Evolutionary conservation across 257 asterid species (phyloP), one percentile per base, ranked within the genome.

Genomic region (Paraleonurus japonicus): DNA sequence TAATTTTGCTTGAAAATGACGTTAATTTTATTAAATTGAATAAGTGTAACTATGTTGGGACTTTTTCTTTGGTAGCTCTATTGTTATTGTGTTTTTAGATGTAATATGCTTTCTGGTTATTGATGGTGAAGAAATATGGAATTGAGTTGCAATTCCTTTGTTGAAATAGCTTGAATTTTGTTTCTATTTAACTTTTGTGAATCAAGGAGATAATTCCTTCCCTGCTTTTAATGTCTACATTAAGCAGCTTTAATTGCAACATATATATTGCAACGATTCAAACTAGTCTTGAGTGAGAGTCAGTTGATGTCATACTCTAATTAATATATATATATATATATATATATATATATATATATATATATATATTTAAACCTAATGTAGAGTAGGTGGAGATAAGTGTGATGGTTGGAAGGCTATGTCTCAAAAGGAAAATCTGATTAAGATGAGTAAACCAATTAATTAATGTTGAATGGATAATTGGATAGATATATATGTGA

Each of bases 11-110:
- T n/a, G 23, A 48, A 26, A 55, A 33, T 35, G 39, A 39, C 30
- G 70, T 59, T 82, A 33, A 53, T 62, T 39, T 28, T 27, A 53
- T 67, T 72, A 72, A 75, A 69, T 30, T 81, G 69, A 15, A 45
- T 61, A 5, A 62, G 79, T 51, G 71, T 58, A 64, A 16, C 55
- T 57, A 20, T 54, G 54, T 70, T 45, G 27, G 7, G 59, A 12
- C 17, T 15, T 32, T 32, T 3, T 24, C 28, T 71, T 9, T 17
- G 68, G 32, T 71, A 22, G 19, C 66, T 66, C 20, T 27, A 16
- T 15, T 61, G 32, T 61, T 62, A 20, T 59, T 74, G 8, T 19
- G 48, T 58, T 17, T 75, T 61, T 76, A 79, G 96, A 92, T 92
- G 89, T 84, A 35, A 45, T 65, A 24, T 72, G 73, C 73, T 70